Evolutionary conservation across 495 filamentous ascomycete genomes (phyloP).

Genomic region (Xylaria grammica): DNA sequence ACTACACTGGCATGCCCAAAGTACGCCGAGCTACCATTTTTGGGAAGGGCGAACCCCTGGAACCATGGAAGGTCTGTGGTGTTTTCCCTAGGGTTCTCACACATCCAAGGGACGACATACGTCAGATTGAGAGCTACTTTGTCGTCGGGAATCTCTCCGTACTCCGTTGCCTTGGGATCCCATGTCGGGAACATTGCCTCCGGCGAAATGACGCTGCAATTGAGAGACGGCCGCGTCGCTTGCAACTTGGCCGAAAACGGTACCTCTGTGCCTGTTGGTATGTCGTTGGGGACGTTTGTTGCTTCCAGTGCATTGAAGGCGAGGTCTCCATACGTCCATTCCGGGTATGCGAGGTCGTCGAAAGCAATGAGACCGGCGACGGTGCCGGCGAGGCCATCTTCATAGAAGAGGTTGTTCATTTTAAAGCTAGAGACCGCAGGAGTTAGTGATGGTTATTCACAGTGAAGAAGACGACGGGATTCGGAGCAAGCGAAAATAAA

Average conservation of each 20-base stretch:
- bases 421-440: conserved; percentile 5
- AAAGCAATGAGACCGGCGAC: conserved; percentile 22
- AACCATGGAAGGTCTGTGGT: conserved; percentile 4
- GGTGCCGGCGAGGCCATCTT: conserved; percentile 20
- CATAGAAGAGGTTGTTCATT: conserved; percentile 17
- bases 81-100: neutral
- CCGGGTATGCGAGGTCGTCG: conserved; percentile 15
- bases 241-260: conserved; percentile 10
- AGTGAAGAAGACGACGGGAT: no score
- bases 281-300: neutral
- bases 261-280: neutral
- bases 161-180: neutral
- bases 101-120: conserved; percentile 12
- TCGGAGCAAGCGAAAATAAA: neutral
- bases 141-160: neutral
- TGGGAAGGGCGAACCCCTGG: conserved; percentile 6
- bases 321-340: conserved; percentile 21
- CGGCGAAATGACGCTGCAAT: conserved; percentile 4
- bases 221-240: conserved; percentile 4
- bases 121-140: conserved; percentile 2
- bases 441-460: neutral
- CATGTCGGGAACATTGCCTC: neutral
- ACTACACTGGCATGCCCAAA: conserved; percentile 12
- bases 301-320: conserved; percentile 16
- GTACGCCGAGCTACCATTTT: neutral